Evolutionary conservation across 2,329 filamentous ascomycete genomes (phyloP), one percentile per base, ranked within the genome.

Genomic region (Colletotrichum tanaceti): DNA sequence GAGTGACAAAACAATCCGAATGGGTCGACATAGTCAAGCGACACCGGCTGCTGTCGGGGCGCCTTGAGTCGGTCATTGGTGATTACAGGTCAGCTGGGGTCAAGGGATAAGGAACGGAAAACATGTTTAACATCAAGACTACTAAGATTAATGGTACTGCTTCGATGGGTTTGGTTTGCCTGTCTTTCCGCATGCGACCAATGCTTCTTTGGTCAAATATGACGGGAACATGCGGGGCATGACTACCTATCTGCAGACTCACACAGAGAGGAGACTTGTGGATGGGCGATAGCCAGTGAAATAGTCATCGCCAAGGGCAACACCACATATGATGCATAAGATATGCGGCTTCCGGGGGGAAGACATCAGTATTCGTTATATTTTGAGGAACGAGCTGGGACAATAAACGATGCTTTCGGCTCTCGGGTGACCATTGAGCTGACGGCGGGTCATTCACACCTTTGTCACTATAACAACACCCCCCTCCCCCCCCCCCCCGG

Each of bases 11-110:
- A 44, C 60, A 71, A n/a, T 57, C 60, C 70, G 90, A 97, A 79
- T 98, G 94, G 94, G 92, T 94, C 44, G 92, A 94, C 68, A 88
- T 97, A 41, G 93, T 97, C 78, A 93, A 92, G 79, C 92, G 95
- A 73, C 95, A 98, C 81, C 89, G 93, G 50, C 86, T 94, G 14
- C 85, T 98, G 75, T 93, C 94, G 20, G 93, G 93, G 11, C 88
- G 93, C 44, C 79, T 94, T 54, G 92, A 95, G 78, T 86, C 86
- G 2, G 89, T 90, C 68, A 88, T 90, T 57, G 88, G 88, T 16
- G 83, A 85, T 54, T 85, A 84, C 68, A 81, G 82, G 52, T 79
- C 62, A 5, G 47, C 63, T 16, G 41, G 58, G 7, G 46, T 58
- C 14, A 67, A 61, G 49, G 54, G 18, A 5, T 64, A 24, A 77